Conservation (phyloP, 495 filamentous ascomycete genomes). For the Penicillium lividum region DNA sequence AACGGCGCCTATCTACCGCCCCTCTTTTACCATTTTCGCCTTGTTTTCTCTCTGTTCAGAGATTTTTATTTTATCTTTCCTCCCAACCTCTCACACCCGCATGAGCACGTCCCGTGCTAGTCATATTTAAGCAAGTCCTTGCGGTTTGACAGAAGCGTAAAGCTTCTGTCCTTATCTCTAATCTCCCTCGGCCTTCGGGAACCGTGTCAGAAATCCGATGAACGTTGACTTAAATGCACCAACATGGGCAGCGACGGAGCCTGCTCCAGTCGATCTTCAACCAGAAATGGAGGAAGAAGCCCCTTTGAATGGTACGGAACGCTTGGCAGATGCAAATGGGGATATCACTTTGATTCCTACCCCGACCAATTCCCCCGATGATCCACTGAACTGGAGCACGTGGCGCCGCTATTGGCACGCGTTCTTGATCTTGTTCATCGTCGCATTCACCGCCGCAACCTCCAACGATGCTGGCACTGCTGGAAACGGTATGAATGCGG, state of each 20-base stretch:
- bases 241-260: slow-evolving; percentile 10
- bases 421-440: slow-evolving; percentile 24
- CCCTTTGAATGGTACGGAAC: slow-evolving; percentile 18
- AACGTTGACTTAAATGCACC: slow-evolving; percentile 5
- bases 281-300: slow-evolving; percentile 3
- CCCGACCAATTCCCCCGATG: slow-evolving; percentile 51
- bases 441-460: slow-evolving; percentile 29
- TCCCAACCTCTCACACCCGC: slow-evolving; percentile 1
- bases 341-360: slow-evolving; percentile 51
- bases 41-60: not conserved
- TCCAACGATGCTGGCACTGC: slow-evolving; percentile 32
- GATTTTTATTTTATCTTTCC: not conserved
- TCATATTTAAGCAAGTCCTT: slow-evolving; percentile 7
- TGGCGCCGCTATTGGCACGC: slow-evolving; percentile 42
- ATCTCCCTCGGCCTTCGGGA: not conserved
- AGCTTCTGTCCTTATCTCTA: slow-evolving; percentile 7
- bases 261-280: slow-evolving; percentile 8
- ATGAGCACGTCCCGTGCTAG: slow-evolving; percentile 8
- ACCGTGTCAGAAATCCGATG: not conserved
- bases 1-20: not conserved
- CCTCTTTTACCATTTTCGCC: not conserved
- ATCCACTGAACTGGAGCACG: slow-evolving; percentile 55
- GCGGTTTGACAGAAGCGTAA: slow-evolving; percentile 6
- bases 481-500: slow-evolving; percentile 24
- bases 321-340: slow-evolving; percentile 16